A percentile compares a stretch with the other conserved stretches of the same genome.
These are phyloP conservation scores for Strobilomyces confusus DNA, from an alignment of 768 basidiomycete genomes.

Conservation along the genomic window DNA sequence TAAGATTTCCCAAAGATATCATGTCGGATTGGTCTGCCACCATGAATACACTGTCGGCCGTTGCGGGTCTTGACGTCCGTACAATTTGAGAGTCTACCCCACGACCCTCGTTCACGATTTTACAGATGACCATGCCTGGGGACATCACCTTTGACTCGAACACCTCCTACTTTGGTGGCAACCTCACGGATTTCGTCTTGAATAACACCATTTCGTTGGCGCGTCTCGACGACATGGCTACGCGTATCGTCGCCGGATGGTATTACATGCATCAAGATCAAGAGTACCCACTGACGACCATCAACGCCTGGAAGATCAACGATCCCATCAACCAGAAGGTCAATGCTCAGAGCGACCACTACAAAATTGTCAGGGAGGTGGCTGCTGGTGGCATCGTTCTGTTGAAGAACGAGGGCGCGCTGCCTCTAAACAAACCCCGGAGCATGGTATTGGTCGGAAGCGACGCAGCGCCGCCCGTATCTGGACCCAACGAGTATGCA, in stretches of 20 bases:
- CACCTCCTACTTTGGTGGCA: slow-evolving; percentile 53
- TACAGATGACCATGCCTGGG: slow-evolving; percentile 72
- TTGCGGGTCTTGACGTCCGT: slow-evolving; percentile 59
- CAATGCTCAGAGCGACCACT: slow-evolving; percentile 57
- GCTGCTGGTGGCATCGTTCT: slow-evolving; percentile 64
- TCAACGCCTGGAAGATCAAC: slow-evolving; percentile 28
- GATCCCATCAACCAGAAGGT: slow-evolving; percentile 39
- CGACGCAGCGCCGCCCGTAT: slow-evolving; percentile 60
- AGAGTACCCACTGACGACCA: slow-evolving; percentile 23
- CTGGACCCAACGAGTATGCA: too few species aligned
- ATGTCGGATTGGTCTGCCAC: slow-evolving; percentile 68
- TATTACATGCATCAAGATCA: slow-evolving; percentile 37
- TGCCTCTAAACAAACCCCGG: slow-evolving; percentile 59
- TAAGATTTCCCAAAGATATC: slow-evolving; percentile 32
- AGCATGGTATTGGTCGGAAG: slow-evolving; percentile 62
- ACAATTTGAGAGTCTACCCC: neutral
- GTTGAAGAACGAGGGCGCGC: slow-evolving; percentile 57
- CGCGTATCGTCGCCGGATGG: slow-evolving; percentile 68
- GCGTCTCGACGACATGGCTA: slow-evolving; percentile 67
- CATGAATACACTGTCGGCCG: slow-evolving; percentile 42
- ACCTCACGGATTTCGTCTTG: slow-evolving; percentile 54
- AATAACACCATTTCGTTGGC: slow-evolving; percentile 54
- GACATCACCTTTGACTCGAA: slow-evolving; percentile 42
- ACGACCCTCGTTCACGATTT: neutral
- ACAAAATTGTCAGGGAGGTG: slow-evolving; percentile 51